A percentile compares a stretch with the other conserved stretches of the same genome.
Conservation (phyloP, 164 flowering plant genomes). For the Berberis thunbergii region DNA sequence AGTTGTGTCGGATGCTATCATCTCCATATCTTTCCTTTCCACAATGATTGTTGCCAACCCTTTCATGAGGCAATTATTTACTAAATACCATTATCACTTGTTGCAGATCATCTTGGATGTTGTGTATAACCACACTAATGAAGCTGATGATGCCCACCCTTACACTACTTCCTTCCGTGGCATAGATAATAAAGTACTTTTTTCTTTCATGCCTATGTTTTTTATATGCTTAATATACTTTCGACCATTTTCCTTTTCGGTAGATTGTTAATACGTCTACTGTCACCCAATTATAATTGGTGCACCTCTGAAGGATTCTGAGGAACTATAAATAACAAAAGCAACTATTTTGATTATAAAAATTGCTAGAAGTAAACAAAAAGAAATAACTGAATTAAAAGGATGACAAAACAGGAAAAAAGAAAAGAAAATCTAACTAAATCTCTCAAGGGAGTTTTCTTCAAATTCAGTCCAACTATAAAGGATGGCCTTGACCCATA, state of each 20-base stretch:
- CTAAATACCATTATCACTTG: neutral
- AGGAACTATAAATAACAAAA: no score
- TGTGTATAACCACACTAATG: constrained; percentile 96
- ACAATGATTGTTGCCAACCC: neutral
- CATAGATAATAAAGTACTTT: constrained; percentile 79
- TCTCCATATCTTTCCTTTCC: neutral
- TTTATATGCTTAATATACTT: no score
- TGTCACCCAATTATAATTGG: no score
- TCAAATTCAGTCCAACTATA: no score
- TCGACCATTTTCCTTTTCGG: neutral
- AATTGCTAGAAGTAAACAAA: no score
- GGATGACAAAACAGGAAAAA: no score
- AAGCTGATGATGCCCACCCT: constrained; percentile 79
- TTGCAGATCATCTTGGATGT: constrained; percentile 94
- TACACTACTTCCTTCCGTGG: constrained; percentile 95
- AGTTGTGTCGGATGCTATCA: neutral
- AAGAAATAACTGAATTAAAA: no score
- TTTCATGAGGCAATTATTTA: neutral
- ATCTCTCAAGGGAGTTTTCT: no score
- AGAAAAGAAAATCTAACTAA: no score
- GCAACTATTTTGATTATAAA: no score
- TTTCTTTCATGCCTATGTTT: neutral
- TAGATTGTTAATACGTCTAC: neutral
- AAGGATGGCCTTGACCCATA: no score
- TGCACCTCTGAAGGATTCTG: no score